Evolutionary conservation across 2,329 filamentous ascomycete genomes (phyloP), one percentile per base, ranked within the genome.

Genomic region (Orbilia brochopaga): DNA sequence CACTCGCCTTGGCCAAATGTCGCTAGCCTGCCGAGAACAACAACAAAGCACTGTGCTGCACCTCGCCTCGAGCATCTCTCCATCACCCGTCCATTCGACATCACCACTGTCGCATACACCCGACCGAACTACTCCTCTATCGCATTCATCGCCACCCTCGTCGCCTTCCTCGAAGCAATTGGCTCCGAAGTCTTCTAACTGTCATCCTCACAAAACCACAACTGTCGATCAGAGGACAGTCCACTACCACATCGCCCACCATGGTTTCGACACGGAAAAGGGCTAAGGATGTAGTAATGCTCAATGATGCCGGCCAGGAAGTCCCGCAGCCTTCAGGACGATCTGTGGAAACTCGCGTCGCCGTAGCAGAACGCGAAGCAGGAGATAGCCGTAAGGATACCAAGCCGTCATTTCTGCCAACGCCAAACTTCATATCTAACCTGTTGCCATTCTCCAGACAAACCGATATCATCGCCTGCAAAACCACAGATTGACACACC

Each of bases 231-330:
- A n/a, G n/a, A n/a, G n/a, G 11, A 17, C 10, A 17, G 35, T 11
- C 27, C 1, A 32, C 21, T n/a, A 21, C 35, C 32, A 7, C 21
- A 1, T 8, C 6, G n/a, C 40, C 46, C 50, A 15, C 59, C n/a
- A 63, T 63, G 59, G 59, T 63, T n/a, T 63, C 59, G n/a, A 63
- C 59, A 37, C 50, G 59, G 15, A 27, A 32, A n/a, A 56, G 32
- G 27, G 59, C 50, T 11, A 17, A n/a, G 19, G 32, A 17, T n/a
- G 15, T 53, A 10, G 21, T 65, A 10, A 65, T 65, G 61, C 54
- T 65, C 2, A 40, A 65, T 35, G 46, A 58, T 23, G 27, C 40
- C 17, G 53, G 44, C 1, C n/a, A 65, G 21, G 44, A 24, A 2
- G 35, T 65, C 1, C 30, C 23, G 17, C 51, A 52, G 37, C 11